Percentiles rank a stretch among this genome's conserved stretches.
phyloP scores from a whole-genome alignment of 768 basidiomycete species.

The Chalciporus piperatus region DNA sequence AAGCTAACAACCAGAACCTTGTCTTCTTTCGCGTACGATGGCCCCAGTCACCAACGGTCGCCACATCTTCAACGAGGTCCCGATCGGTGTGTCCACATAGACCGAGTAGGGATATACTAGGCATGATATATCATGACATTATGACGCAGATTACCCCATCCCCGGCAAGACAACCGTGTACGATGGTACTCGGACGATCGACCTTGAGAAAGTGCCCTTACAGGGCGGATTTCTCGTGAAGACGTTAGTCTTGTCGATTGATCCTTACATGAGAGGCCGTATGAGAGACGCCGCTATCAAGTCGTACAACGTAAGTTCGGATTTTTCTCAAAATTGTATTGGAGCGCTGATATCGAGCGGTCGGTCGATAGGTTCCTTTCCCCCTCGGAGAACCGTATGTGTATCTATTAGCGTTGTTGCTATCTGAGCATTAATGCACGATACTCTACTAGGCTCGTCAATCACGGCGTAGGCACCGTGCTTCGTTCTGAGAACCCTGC shows the following conservation, averaged over 20 bases:
- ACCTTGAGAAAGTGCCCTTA: slow-evolving; percentile 43
- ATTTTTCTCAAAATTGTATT: not conserved
- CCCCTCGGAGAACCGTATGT: slow-evolving; percentile 10
- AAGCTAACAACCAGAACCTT: too few relatives aligned
- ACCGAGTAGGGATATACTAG: too few relatives aligned
- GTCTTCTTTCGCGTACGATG: not conserved
- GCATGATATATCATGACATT: not conserved
- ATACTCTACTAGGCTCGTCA: slow-evolving; percentile 8
- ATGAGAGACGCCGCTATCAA: slow-evolving; percentile 41
- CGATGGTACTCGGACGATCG: slow-evolving; percentile 46
- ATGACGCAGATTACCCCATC: slow-evolving; percentile 31
- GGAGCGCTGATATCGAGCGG: not conserved
- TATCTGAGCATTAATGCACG: not conserved
- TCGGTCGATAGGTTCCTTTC: not conserved
- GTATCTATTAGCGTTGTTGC: not conserved
- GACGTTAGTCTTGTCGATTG: slow-evolving; percentile 45
- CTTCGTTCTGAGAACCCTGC: slow-evolving; percentile 14
- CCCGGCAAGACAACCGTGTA: slow-evolving; percentile 45
- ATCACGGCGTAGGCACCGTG: slow-evolving; percentile 38
- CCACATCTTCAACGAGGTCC: slow-evolving; percentile 35
- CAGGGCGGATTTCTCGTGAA: slow-evolving; percentile 51
- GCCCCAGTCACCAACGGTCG: slow-evolving; percentile 32
- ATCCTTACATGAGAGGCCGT: slow-evolving; percentile 41
- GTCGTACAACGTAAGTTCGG: not conserved
- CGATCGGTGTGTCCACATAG: slow-evolving; percentile 3